Percentiles rank a stretch among this genome's conserved stretches.
These are phyloP conservation scores for Conticribra guillardii DNA, from an alignment of 108 stramenopile species.

Conservation along the genomic window DNA sequence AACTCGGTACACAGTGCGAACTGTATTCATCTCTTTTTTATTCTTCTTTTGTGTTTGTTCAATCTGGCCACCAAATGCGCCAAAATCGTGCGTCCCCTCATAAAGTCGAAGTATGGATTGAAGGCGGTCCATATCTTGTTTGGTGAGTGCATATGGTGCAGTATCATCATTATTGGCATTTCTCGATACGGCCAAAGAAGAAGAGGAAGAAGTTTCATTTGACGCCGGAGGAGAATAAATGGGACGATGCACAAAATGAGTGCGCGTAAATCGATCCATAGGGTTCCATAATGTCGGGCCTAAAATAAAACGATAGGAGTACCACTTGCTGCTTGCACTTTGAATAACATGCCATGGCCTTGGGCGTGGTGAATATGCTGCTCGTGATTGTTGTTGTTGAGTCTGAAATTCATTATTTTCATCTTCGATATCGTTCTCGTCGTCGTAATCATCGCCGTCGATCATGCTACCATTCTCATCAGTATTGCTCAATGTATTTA, in stretches of 20 bases:
- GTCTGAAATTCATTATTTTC: neutral
- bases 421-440: conserved; percentile 3
- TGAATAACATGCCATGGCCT: conserved; percentile 74
- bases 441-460: neutral
- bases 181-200: neutral
- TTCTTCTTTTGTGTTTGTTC: conserved; percentile 58
- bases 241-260: conserved; percentile 55
- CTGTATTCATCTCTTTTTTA: conserved; percentile 38
- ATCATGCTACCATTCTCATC: too few species aligned
- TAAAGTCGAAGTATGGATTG: conserved; percentile 53
- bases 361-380: neutral
- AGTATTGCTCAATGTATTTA: conserved; percentile 14
- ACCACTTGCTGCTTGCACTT: conserved; percentile 64
- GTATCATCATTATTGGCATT: conserved; percentile 3
- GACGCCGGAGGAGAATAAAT: conserved; percentile 17
- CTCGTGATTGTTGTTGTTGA: conserved; percentile 5
- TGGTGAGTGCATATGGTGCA: conserved; percentile 21
- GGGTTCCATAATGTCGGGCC: conserved; percentile 63
- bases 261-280: conserved; percentile 65
- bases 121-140: conserved; percentile 45
- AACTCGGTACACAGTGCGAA: conserved; percentile 68
- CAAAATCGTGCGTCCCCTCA: conserved; percentile 81
- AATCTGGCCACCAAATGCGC: conserved; percentile 79
- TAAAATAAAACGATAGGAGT: conserved; percentile 73
- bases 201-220: too few species aligned